Evolutionary conservation across 106 monocot species (phyloP).

Genomic region (Phalaenopsis aphrodite): DNA sequence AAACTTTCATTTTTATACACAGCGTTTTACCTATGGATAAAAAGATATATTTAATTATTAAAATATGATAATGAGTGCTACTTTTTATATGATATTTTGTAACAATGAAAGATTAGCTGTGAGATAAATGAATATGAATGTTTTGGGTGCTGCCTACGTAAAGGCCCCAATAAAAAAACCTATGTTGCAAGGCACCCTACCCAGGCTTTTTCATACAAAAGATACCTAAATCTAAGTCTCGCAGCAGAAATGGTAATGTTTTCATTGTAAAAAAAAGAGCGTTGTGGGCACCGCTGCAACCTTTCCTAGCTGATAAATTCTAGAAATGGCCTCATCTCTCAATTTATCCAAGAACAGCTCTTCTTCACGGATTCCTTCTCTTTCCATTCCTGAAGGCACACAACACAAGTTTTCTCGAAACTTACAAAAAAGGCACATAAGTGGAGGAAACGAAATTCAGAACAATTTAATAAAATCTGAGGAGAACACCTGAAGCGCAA

Average conservation of each 20-base stretch:
- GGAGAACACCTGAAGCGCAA: not conserved
- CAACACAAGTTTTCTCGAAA: not conserved
- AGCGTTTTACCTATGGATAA: too few species aligned
- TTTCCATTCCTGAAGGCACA: not conserved
- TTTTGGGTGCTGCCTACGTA: not conserved
- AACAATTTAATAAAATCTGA: not conserved
- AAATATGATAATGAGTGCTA: too few species aligned
- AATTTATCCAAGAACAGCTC: not conserved
- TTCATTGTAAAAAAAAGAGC: not conserved
- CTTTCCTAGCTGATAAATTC: slow-evolving; percentile 7
- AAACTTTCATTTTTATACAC: too few species aligned
- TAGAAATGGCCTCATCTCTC: not conserved
- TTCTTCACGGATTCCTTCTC: not conserved
- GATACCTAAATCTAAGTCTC: not conserved
- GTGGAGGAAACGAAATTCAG: not conserved
- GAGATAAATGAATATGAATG: too few species aligned
- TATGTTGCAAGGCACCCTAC: not conserved
- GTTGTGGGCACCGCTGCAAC: not conserved
- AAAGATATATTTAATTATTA: too few species aligned
- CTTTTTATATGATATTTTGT: too few species aligned
- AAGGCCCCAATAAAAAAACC: not conserved
- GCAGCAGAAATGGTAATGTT: not conserved
- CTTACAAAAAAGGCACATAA: not conserved
- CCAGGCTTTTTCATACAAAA: not conserved
- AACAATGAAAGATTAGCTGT: too few species aligned